Evolutionary conservation across 805 yeast genomes (phyloP), one percentile per base, ranked within the genome.

Genomic region (Schwanniomyces sp.): DNA sequence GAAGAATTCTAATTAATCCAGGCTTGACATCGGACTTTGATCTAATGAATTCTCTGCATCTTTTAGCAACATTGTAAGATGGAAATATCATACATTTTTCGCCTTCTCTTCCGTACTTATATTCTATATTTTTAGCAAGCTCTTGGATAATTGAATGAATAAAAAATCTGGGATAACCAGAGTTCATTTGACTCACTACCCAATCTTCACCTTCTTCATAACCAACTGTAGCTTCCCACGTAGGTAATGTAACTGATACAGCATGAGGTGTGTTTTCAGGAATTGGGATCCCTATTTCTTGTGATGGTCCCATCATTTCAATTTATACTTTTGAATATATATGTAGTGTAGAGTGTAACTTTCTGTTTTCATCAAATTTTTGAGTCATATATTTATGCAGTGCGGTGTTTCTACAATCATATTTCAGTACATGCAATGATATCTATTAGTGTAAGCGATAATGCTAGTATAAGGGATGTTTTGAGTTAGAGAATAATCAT

Each of bases 211-310:
- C 96, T 64, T 88, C 94, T 63, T 91, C 97, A 60, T 94, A 94
- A 3, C 90, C 97, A 1, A 94, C 87, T 4, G 87, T 89, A 40
- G 96, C 90, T 42, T 82, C 86, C 99, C 98, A 94, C 0, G 96
- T 88, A 7, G 99, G 99, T 29, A 92, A 75, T 1, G 96, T 88
- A 41, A 92, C 97, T 10, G 96, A 88, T 1, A 92, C 96, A 0
- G 97, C 97, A 66, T 94, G 98, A 2, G 86, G 84, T 0, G 95
- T 86, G 63, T 89, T 85, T 50, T 88, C 85, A 2, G 99, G 97
- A 49, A 94, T 91, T 1, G 96, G 82, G 14, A 80, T 86, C 3
- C 97, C 97, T 14, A 90, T 79, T 36, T 69, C 71, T 60, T 80
- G 76, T 11, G 63, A 62, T 10, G 75, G 74, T 25, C 34, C 45